Conservation (phyloP, 495 filamentous ascomycete species). For the Penicillium steckii region DNA sequence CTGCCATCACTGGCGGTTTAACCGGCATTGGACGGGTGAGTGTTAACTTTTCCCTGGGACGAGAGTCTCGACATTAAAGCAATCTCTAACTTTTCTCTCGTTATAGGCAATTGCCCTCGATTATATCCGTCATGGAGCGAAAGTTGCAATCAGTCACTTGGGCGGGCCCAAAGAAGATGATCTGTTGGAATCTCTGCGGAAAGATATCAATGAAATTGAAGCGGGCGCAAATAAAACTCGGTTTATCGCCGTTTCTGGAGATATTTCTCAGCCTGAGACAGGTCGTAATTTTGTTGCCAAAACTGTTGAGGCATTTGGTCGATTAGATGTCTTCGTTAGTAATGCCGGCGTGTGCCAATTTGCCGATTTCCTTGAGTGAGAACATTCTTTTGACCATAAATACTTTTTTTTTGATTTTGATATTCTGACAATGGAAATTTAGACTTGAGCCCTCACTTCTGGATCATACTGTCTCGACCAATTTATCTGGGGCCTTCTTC, state of each 20-base stretch:
- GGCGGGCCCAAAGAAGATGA: constrained; percentile 51
- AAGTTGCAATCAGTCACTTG: constrained; percentile 70
- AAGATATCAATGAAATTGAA: constrained; percentile 49
- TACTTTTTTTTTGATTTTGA: no score
- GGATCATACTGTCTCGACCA: constrained; percentile 64
- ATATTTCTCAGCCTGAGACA: constrained; percentile 65
- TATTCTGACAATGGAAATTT: background rate
- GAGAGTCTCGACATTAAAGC: background rate
- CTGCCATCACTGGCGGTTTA: constrained; percentile 73
- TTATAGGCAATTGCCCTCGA: constrained; percentile 64
- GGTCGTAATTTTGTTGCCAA: constrained; percentile 54
- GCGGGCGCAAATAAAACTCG: constrained; percentile 35
- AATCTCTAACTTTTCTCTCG: background rate
- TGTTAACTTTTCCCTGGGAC: background rate
- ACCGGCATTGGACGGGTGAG: constrained; percentile 69
- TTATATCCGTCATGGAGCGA: constrained; percentile 67
- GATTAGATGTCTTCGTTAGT: constrained; percentile 78
- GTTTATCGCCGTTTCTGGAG: constrained; percentile 61
- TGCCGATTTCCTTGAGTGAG: constrained; percentile 70
- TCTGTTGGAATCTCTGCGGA: constrained; percentile 53
- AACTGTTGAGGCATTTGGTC: constrained; percentile 56
- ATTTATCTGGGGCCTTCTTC: constrained; percentile 86
- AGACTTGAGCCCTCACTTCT: constrained; percentile 62
- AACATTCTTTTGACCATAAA: no score
- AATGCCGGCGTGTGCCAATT: constrained; percentile 89